Base-by-base conservation (phyloP, 495 filamentous ascomycete species). In the Aspergillus nidulans region DNA sequence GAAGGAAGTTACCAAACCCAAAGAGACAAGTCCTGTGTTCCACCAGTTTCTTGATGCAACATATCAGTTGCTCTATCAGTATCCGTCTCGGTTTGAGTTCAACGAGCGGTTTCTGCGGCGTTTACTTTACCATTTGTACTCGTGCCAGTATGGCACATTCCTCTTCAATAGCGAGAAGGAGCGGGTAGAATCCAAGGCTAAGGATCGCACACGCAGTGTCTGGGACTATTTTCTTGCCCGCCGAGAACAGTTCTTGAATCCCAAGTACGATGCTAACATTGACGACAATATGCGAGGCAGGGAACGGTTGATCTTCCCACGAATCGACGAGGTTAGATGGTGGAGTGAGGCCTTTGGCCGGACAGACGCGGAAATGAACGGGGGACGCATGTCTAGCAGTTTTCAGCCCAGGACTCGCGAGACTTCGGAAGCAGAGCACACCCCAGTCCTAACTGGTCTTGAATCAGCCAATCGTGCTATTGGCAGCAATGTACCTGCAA, bases 1-100 rank as follows among this genome's bases (percentile, higher is more conserved):
- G 47, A 80, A 81, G 55, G 70, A 74, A 53, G 66, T 77, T n/a
- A 86, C 82, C 8, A 86, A 85, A 57, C 75, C 80, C 24, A 96
- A 90, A 53, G 92, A 97, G 66, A 89, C 92, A 2, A 91, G 88
- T n/a, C 95, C 95, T 0, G 86, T 97, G 12, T 97, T 99, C 72
- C 95, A 99, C 62, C 95, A 99, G 66, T 99, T 97, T 69, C 84
- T 99, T 9, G 95, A 99, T 63, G 89, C 90, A 18, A 91, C 90
- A 4, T 97, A 92, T 59, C 95, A 99, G 61, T 77, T 99, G 8
- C 77, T 96, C 13, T 75, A 87, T 49, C 95, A 97, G 61, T 76
- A 95, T 59, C 92, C 94, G 0, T 89, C 84, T 24, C 82, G 94
- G 1, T 99, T 99, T 64, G 92, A 99, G 63, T 99, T 92, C 73